Base-by-base conservation (phyloP, 2,329 filamentous ascomycete species). In the Lachnellula willkommii region DNA sequence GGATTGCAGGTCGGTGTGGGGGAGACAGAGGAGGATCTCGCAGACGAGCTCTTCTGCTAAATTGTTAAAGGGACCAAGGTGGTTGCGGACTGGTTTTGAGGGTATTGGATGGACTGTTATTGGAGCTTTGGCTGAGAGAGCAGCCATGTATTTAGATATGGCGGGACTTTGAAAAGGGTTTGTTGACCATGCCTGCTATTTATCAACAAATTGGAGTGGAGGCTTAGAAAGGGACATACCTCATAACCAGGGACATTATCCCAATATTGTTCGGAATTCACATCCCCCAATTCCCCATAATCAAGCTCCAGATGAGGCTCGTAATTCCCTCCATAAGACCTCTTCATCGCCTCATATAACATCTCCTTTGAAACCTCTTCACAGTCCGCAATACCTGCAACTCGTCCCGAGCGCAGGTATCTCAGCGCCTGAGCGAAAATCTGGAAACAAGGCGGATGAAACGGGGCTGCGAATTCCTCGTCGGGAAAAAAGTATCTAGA, bases 11-110 rank as follows among this genome's bases (percentile, higher is more conserved):
- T 28, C 12, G 15, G n/a, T 5, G 53, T 58, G 52, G 5, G 55
- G 45, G 2, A 62, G 53, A 15, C 55, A 48, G 17, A 60, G 53
- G 11, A 62, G 52, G 17, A 62, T 60, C 14, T 62, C 57, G 24
- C 40, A 42, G 43, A 48, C 47, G 14, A 58, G 43, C 26, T 58
- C 58, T 24, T 53, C 52, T 7, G 55, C 45, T 9, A 60, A 37
- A 4, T 47, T 55, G 20, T 26, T 46, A n/a, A 62, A 55, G 9
- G 47, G 42, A 26, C 42, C 22, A 24, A 37, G 7, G 22, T 32
- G 8, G 4, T 32, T 3, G 49, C 4, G 36, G 20, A 3, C n/a
- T 20, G 42, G 1, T 39, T 45, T 20, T 12, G 11, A n/a, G 47
- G 11, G 14, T 32, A 8, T 37, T 26, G 12, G 20, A 15, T 47